Base-by-base conservation (phyloP, 805 yeast genomes). In the Candida vartiovaarae region DNA sequence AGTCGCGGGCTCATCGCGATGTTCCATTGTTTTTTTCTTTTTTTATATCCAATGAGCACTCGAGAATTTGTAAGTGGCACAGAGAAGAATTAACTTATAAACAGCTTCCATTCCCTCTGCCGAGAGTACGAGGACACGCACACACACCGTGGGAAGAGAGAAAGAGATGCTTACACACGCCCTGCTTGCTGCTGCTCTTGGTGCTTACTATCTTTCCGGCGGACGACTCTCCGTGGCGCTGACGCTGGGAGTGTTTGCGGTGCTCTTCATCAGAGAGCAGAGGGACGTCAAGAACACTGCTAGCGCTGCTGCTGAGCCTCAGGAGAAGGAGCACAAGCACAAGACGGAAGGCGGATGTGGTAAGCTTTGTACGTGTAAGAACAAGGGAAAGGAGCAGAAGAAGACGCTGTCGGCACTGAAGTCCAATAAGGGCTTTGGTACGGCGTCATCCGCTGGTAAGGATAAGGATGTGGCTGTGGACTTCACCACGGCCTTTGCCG, bases 181-280 rank as follows among this genome's bases (percentile, higher is more conserved):
- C 3, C 38, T 50, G 20, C 23, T 52, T 8, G 35, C 38, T 3
- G 27, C 40, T 6, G 47, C 45, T 1, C 28, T 52, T 11, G 37
- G 45, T 1, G 10, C 44, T 5, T 57, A 57, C 43, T 48, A 46
- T 36, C n/a, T 55, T 23, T 51, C 60, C 34, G 68, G 69, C 26
- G 75, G 75, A 26, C 60, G 73, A 48, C 10, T 57, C 3, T 55
- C 70, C 15, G 43, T 68, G 8, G 59, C 63, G 1, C 38, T 67
- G 5, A 60, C 66, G 1, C 36, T 57, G 2, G 43, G 52, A 4
- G 50, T 58, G 6, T 42, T 61, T 4, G 53, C 60, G 31, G 55
- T 54, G 41, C 48, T 56, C 27, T 55, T 63, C 29, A 43, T 51
- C 38, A 54, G 45, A 40, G 51, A 51, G 9, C 30, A 28, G 40